Evolutionary conservation across 1,284 basidiomycete genomes (phyloP).

Genomic region (Cutaneotrichosporon curvatum): DNA sequence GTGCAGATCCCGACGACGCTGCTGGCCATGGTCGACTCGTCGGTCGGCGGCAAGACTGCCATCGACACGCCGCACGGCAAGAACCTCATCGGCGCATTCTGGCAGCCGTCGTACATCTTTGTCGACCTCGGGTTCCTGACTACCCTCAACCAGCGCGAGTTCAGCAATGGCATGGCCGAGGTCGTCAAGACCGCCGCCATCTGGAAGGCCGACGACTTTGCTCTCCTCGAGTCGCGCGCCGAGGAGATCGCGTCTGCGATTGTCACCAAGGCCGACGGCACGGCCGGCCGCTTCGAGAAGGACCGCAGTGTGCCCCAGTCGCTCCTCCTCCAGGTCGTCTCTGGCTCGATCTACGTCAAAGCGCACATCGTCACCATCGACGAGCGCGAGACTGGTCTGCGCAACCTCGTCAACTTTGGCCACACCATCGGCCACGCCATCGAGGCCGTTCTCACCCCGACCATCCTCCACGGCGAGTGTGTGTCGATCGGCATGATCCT

Average conservation of each 20-base stretch:
- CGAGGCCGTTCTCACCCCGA: constrained; percentile 84
- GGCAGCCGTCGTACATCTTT: constrained; percentile 96
- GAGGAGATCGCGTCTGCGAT: constrained; percentile 78
- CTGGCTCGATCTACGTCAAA: constrained; percentile 83
- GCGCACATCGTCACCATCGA: constrained; percentile 92
- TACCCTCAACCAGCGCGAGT: constrained; percentile 85
- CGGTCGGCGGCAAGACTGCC: constrained; percentile 96
- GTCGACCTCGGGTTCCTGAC: constrained; percentile 95
- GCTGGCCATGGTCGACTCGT: constrained; percentile 97
- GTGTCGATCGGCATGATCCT: constrained; percentile 88
- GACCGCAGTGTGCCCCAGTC: constrained; percentile 67
- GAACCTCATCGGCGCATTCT: constrained; percentile 97
- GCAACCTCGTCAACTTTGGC: constrained; percentile 95
- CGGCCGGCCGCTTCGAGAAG: constrained; percentile 60
- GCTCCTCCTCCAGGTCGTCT: constrained; percentile 65
- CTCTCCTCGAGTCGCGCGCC: constrained; percentile 72
- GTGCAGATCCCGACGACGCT: constrained; percentile 95
- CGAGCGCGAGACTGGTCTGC: constrained; percentile 86
- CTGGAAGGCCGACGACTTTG: constrained; percentile 83
- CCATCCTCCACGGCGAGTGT: constrained; percentile 88
- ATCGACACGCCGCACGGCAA: constrained; percentile 96
- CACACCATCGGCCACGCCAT: constrained; percentile 95
- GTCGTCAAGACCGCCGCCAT: constrained; percentile 98
- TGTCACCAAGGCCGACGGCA: constrained; percentile 48
- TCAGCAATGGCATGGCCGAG: constrained; percentile 98